Base-by-base conservation (phyloP, 768 basidiomycete genomes). In the Cystofilobasidium bisporidii region DNA sequence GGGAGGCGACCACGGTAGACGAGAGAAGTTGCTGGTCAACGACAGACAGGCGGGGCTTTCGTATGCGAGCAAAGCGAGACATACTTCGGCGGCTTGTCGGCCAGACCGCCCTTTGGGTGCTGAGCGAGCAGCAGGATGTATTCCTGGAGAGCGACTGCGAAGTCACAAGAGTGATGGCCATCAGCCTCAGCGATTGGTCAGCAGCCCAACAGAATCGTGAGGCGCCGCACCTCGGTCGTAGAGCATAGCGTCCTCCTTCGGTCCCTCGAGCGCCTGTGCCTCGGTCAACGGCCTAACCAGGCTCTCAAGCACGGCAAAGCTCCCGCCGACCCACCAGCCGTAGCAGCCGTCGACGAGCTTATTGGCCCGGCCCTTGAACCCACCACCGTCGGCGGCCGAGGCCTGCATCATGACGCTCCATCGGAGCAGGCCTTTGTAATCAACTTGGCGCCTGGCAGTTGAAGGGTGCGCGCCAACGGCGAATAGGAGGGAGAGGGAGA, bases 341-440 rank as follows among this genome's bases (percentile, higher is more conserved):
- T 99, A 99, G 77, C 96, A 99, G 5, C 94, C 96, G 73, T 99
- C 96, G 0, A 99, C 94, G n/a, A 99, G 82, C 76, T 99, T 99
- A 76, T 98, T 99, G 71, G 91, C 90, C 63, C 96, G 81, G 0
- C 96, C 96, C 64, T 82, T 83, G 78, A 99, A 98, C 2, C 96
- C 96, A 3, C 92, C 94, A 12, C 91, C 80, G 74, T 98, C 94
- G 15, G 83, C 81, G 50, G 85, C 85, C 1, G 79, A 77, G 0
- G 91, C 92, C 75, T 98, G 94, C 86, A 96, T 87, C 53, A 85
- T 80, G 4, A 83, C 85, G 2, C 87, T 81, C 92, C 92, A 98
- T 6, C 93, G 79, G 43, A 89, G 73, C 14, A 93, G 80, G 24
- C 78, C 80, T 24, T 78, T 77, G 2, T 82, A 74, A 74, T 94